Evolutionary conservation across 2,329 filamentous ascomycete genomes (phyloP), one percentile per base, ranked within the genome.

Genomic region (Leptographium radiaticola): DNA sequence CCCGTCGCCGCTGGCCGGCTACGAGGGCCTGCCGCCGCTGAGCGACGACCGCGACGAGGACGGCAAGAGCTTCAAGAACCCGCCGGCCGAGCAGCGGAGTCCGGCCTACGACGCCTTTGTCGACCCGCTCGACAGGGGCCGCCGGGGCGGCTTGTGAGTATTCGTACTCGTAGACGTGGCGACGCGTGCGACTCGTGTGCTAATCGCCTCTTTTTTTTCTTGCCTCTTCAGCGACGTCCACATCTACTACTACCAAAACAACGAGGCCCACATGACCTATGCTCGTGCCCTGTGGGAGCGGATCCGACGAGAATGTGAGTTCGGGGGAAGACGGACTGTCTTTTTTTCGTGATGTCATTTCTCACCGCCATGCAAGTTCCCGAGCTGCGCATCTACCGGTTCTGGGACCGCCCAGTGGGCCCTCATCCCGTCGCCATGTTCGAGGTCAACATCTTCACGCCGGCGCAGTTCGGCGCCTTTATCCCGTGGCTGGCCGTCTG

Each of bases 371-470:
- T n/a, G n/a, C n/a, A 56, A 89, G 86, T 95, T 63, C 89, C 89
- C 10, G 89, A 95, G 65, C 73, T 95, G 18, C 79, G 89, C 53
- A 84, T 94, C 61, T 95, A 95, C 66, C 74, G 68, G 15, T 72
- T 95, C 59, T 94, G 81, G 78, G 84, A 93, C 59, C 68, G 71
- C 15, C 88, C 89, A 0, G 68, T 95, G 33, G 90, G 89, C 0
- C 89, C 89, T 0, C 89, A 95, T 66, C 83, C 86, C 0, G 68
- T 89, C 0, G 86, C 83, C 52, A 95, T 95, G 89, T 95, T 95
- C 62, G 90, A 96, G 68, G 88, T 95, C 47, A 94, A 94, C 61
- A 47, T 95, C 20, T 88, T 91, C 66, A 89, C 84, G 0, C 90
- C 89, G 0, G 83, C 81, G 4, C 87, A 95, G 66, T 95, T 95